Evolutionary conservation across 1,284 basidiomycete species (phyloP).

Genomic region (Cryptococcus wingfieldii): DNA sequence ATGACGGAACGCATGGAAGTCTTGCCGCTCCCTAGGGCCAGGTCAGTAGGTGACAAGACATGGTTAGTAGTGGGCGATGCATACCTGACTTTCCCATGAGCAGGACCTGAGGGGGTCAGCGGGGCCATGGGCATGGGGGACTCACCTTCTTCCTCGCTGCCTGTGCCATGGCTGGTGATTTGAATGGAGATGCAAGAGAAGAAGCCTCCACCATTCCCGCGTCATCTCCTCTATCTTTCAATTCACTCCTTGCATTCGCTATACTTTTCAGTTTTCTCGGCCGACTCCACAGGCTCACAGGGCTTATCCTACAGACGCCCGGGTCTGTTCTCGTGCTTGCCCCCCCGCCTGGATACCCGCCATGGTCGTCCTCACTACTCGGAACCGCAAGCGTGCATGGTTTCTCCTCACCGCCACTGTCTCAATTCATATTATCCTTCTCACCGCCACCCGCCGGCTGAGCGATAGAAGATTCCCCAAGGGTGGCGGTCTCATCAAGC

Average conservation of each 20-base stretch:
- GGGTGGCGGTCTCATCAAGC: neutral
- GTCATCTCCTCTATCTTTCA: neutral
- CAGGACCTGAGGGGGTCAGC: slow-evolving; percentile 55
- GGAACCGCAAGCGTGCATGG: slow-evolving; percentile 17
- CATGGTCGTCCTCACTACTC: neutral
- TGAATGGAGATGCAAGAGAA: neutral
- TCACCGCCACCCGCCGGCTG: slow-evolving; percentile 9
- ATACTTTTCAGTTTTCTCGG: neutral
- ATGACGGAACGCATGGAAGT: slow-evolving; percentile 99
- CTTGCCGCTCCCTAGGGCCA: slow-evolving; percentile 53
- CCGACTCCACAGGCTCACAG: neutral
- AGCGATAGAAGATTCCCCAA: slow-evolving; percentile 4
- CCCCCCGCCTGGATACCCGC: too few relatives aligned
- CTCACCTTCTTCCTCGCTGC: slow-evolving; percentile 40
- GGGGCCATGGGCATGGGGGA: neutral
- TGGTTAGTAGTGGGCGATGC: slow-evolving; percentile 1
- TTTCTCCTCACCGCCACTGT: slow-evolving; percentile 29
- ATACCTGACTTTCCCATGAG: slow-evolving; percentile 85
- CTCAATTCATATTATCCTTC: slow-evolving; percentile 27
- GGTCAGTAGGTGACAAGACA: neutral
- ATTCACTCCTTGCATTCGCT: neutral
- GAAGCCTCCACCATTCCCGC: neutral
- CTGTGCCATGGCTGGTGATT: slow-evolving; percentile 23
- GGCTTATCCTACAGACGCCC: neutral
- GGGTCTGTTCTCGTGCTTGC: too few relatives aligned